A percentile compares a stretch with the other conserved stretches of the same genome.
These are phyloP conservation scores for Fusarium odoratissimum DNA, from an alignment of 2,329 filamentous ascomycete genomes.

Conservation along the genomic window DNA sequence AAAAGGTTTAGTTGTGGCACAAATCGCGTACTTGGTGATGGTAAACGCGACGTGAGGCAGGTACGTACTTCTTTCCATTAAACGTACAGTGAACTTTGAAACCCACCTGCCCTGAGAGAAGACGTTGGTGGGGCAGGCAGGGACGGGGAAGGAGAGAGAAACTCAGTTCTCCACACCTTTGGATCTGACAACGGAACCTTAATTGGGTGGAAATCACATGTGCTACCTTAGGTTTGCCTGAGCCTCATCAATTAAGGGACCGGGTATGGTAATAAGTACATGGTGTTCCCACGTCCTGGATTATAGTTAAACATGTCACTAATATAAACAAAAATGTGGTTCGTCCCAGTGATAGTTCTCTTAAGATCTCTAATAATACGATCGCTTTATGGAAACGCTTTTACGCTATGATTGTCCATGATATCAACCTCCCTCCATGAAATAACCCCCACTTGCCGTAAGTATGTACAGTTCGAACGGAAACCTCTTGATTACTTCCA, in stretches of 20 bases:
- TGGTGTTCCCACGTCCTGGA: not conserved
- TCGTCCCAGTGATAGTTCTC: not conserved
- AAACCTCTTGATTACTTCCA: conserved; percentile 26
- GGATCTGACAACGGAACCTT: not conserved
- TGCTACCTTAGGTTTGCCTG: not conserved
- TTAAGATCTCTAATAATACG: conserved; percentile 19
- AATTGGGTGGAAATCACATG: not conserved
- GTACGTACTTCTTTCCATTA: conserved; percentile 19
- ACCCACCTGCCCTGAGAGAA: not conserved
- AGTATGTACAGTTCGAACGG: conserved; percentile 48
- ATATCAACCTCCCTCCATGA: conserved; percentile 26
- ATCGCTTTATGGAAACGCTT: conserved; percentile 35
- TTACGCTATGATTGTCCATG: conserved; percentile 26
- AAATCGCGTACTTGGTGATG: not conserved
- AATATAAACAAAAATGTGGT: not conserved
- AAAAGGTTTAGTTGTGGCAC: not conserved
- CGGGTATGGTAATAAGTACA: not conserved
- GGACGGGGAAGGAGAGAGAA: not conserved
- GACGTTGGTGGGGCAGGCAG: not conserved
- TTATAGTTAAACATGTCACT: not conserved
- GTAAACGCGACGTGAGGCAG: not conserved
- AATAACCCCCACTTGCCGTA: conserved; percentile 33
- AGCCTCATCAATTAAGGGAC: not conserved
- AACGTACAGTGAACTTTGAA: not conserved
- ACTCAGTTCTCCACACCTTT: not conserved